phyloP scores from a whole-genome alignment of 768 basidiomycete genomes.

The Auriscalpium vulgare region DNA sequence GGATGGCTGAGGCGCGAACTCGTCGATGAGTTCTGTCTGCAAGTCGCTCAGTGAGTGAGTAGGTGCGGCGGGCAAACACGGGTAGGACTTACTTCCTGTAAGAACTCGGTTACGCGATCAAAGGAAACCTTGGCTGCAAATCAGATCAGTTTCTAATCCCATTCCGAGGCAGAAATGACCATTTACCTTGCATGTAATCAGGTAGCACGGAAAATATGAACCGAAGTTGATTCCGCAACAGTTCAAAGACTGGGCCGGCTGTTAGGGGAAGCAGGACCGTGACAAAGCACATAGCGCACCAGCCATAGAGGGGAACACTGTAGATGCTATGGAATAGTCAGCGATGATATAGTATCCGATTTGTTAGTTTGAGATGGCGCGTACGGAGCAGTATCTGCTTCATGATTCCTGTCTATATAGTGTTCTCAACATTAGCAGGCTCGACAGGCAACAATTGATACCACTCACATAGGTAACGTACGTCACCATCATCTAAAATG shows the following conservation, averaged over 20 bases:
- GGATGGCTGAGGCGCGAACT: conserved; percentile 13
- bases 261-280: background rate
- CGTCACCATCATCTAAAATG: conserved; percentile 10
- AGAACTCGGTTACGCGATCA: conserved; percentile 32
- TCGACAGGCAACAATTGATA: too few species aligned
- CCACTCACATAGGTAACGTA: background rate
- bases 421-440: background rate
- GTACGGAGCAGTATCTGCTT: background rate
- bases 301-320: conserved; percentile 23
- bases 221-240: conserved; percentile 26
- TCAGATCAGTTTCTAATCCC: background rate
- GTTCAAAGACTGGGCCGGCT: conserved; percentile 30
- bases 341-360: background rate
- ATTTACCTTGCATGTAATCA: conserved; percentile 10
- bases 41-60: too few species aligned
- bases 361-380: background rate
- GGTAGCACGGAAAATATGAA: conserved; percentile 18
- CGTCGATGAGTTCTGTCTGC: conserved; percentile 30
- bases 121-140: conserved; percentile 28
- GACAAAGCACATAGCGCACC: background rate
- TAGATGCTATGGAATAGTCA: conserved; percentile 12
- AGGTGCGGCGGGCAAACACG: too few species aligned
- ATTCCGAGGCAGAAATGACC: background rate
- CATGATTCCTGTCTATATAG: conserved; percentile 19
- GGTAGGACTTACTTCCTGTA: conserved; percentile 19